Conservation (phyloP, 768 basidiomycete species). For the Hebeloma cylindrosporum region DNA sequence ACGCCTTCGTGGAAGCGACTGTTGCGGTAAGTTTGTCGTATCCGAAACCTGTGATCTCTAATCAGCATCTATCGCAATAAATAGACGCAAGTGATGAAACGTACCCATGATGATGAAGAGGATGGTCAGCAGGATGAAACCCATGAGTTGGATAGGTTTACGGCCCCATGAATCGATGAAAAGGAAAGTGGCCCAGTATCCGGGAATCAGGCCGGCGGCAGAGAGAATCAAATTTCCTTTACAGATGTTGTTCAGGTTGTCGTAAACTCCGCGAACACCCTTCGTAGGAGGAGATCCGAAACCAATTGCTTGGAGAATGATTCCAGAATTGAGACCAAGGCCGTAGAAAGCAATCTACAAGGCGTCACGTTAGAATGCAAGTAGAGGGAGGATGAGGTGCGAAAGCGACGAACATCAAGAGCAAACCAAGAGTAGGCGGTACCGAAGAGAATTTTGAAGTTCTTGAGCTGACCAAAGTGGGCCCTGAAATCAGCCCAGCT, state of each 20-base stretch:
- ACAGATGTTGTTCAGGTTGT: slow-evolving; percentile 60
- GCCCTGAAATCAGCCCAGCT: slow-evolving; percentile 61
- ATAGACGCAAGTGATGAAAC: slow-evolving; percentile 16
- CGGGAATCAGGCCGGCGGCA: slow-evolving; percentile 78
- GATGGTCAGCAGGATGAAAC: slow-evolving; percentile 65
- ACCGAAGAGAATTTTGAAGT: slow-evolving; percentile 78
- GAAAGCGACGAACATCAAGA: slow-evolving; percentile 63
- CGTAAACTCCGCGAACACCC: slow-evolving; percentile 45
- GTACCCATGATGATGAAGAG: slow-evolving; percentile 71
- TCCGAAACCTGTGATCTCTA: slow-evolving; percentile 56
- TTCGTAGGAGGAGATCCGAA: slow-evolving; percentile 51
- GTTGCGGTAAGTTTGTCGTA: slow-evolving; percentile 57
- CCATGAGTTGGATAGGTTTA: slow-evolving; percentile 80
- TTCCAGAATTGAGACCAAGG: slow-evolving; percentile 78
- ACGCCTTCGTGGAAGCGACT: slow-evolving; percentile 46
- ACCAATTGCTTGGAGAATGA: slow-evolving; percentile 73
- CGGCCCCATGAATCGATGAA: slow-evolving; percentile 80
- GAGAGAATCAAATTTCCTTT: slow-evolving; percentile 79
- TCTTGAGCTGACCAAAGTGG: slow-evolving; percentile 74
- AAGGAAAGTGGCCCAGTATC: slow-evolving; percentile 67
- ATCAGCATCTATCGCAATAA: neutral
- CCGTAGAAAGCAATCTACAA: slow-evolving; percentile 83
- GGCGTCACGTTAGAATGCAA: slow-evolving; percentile 2
- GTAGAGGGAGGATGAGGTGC: neutral
- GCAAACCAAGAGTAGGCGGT: slow-evolving; percentile 88